phyloP scores from a whole-genome alignment of 78 protist species.

The Polysphondylium violaceum region DNA sequence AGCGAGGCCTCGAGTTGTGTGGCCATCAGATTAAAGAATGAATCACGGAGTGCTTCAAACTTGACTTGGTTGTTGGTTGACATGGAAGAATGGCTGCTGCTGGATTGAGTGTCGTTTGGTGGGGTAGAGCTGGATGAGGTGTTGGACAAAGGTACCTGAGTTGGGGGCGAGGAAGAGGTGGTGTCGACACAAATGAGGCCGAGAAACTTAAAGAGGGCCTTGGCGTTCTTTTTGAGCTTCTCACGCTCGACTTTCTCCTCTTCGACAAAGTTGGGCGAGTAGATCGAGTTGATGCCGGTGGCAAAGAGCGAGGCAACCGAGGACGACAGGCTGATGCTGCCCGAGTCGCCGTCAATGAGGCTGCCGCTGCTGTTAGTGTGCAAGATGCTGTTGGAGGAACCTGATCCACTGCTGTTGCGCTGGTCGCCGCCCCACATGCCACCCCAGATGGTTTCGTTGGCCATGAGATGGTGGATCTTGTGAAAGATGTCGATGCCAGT shows the following conservation, averaged over 20 bases:
- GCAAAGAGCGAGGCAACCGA: neutral
- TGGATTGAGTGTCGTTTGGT: neutral
- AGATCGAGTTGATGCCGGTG: neutral
- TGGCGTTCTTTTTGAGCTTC: conserved; percentile 57
- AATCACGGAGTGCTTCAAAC: conserved; percentile 49
- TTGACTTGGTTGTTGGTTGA: neutral
- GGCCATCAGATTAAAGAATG: conserved; percentile 66
- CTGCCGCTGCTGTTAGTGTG: neutral
- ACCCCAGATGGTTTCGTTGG: conserved; percentile 71
- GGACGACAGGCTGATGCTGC: neutral
- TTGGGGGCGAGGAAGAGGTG: neutral
- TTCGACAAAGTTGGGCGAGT: conserved; percentile 30
- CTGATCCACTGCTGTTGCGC: neutral
- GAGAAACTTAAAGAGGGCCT: conserved; percentile 65
- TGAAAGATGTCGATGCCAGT: conserved; percentile 59
- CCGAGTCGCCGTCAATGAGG: neutral
- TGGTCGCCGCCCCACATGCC: conserved; percentile 38
- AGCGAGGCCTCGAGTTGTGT: conserved; percentile 54
- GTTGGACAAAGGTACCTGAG: neutral
- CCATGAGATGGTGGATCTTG: conserved; percentile 58
- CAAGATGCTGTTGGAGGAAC: neutral
- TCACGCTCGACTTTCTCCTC: conserved; percentile 59
- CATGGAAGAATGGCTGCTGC: neutral
- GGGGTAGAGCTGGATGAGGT: neutral
- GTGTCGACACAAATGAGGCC: conserved; percentile 70